A percentile compares a stretch with the other conserved stretches of the same genome.
These are phyloP conservation scores for Rhinocladiella similis DNA, from an alignment of 2,329 filamentous ascomycete genomes.

Conservation along the genomic window DNA sequence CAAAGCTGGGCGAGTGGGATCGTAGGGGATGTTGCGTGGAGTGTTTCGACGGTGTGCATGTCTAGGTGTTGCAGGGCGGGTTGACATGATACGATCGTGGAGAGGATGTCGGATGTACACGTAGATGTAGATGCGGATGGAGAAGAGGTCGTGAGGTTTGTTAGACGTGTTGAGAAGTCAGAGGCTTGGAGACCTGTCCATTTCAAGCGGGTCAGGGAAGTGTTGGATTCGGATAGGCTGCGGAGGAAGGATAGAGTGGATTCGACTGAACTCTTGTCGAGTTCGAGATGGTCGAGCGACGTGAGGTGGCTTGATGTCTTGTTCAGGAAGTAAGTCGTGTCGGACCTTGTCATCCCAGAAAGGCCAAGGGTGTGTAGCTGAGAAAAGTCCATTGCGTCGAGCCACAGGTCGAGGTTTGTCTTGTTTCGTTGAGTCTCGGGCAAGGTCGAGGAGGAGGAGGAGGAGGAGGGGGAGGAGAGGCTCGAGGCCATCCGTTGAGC, in stretches of 20 bases:
- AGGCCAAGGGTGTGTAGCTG: not conserved
- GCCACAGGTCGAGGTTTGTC: constrained; percentile 3
- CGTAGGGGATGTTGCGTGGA: not conserved
- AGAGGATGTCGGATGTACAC: not conserved
- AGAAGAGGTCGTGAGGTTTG: too few relatives aligned
- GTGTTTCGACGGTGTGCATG: not conserved
- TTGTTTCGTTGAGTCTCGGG: not conserved
- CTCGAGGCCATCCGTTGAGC: too few relatives aligned
- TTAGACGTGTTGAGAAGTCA: constrained; percentile 4
- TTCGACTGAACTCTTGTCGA: not conserved
- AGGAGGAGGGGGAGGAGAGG: too few relatives aligned
- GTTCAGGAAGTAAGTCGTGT: not conserved
- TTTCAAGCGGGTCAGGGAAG: too few relatives aligned
- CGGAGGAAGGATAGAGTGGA: not conserved
- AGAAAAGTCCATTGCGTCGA: constrained; percentile 3
- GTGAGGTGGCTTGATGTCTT: not conserved
- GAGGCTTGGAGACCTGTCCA: not conserved
- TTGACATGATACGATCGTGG: not conserved
- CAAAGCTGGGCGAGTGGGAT: not conserved
- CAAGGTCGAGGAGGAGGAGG: too few relatives aligned
- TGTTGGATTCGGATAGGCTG: too few relatives aligned
- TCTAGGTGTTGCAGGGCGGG: not conserved
- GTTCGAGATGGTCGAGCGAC: not conserved
- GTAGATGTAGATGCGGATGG: too few relatives aligned
- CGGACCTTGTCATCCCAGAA: not conserved